A percentile compares a stretch with the other conserved stretches of the same genome.
These are phyloP conservation scores for Capsicum pubescens DNA, from an alignment of 257 asterid genomes.

Conservation along the genomic window DNA sequence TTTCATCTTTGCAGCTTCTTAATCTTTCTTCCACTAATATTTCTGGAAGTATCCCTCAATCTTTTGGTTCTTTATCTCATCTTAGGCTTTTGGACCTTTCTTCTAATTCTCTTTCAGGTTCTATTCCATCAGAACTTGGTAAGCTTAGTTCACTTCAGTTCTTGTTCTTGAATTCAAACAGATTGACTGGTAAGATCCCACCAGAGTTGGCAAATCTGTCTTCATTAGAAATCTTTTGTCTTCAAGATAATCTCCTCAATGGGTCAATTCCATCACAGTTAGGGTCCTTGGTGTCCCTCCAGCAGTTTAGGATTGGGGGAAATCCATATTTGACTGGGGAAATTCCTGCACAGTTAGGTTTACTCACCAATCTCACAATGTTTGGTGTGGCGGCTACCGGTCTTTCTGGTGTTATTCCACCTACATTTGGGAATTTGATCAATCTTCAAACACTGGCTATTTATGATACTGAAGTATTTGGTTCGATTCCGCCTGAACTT, in stretches of 20 bases:
- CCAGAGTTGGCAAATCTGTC: slow-evolving; percentile 62
- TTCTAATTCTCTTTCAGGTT: slow-evolving; percentile 67
- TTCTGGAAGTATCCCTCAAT: slow-evolving; percentile 76
- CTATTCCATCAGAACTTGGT: slow-evolving; percentile 70
- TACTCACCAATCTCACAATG: slow-evolving; percentile 70
- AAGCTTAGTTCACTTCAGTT: slow-evolving; percentile 63
- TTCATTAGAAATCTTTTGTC: slow-evolving; percentile 73
- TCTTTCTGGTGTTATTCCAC: slow-evolving; percentile 75
- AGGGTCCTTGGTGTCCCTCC: slow-evolving; percentile 70
- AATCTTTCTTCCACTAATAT: slow-evolving; percentile 88
- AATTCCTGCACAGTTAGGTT: slow-evolving; percentile 74
- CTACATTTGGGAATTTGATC: slow-evolving; percentile 75
- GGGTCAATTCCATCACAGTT: slow-evolving; percentile 74
- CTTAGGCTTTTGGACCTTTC: slow-evolving; percentile 80
- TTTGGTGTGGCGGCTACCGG: slow-evolving; percentile 90
- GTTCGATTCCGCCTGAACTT: slow-evolving; percentile 78
- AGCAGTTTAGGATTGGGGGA: slow-evolving; percentile 86
- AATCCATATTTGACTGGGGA: slow-evolving; percentile 72
- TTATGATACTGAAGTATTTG: slow-evolving; percentile 79
- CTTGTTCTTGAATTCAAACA: slow-evolving; percentile 77
- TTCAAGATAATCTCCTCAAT: slow-evolving; percentile 82
- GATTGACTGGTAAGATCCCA: slow-evolving; percentile 72
- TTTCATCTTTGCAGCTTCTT: slow-evolving; percentile 78
- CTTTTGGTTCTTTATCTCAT: slow-evolving; percentile 59
- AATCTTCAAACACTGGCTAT: slow-evolving; percentile 73